Conservation (phyloP, 2,329 filamentous ascomycete species). For the Akanthomyces dipterigenus region DNA sequence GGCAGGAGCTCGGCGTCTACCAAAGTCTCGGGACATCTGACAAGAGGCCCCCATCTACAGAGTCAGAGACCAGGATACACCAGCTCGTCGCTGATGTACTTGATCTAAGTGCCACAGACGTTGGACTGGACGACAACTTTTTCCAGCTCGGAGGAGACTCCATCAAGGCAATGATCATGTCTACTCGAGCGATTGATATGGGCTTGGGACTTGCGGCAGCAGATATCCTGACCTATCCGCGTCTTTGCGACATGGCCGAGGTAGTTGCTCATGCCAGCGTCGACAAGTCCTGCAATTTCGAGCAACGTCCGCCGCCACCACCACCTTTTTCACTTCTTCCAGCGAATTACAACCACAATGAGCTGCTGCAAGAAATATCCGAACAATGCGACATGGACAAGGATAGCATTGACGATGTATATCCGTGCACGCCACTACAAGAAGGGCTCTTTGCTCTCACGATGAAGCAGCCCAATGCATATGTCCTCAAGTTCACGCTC, state of each 20-base stretch:
- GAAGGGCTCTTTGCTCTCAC: conserved; percentile 31
- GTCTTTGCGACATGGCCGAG: background rate
- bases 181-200: background rate
- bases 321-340: background rate
- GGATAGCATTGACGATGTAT: conserved; percentile 28
- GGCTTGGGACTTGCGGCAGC: conserved; percentile 25
- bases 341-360: background rate
- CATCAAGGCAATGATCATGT: conserved; percentile 30
- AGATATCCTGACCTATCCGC: conserved; percentile 28
- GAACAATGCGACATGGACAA: conserved; percentile 17
- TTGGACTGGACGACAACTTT: conserved; percentile 36
- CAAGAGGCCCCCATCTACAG: background rate
- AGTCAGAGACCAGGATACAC: background rate
- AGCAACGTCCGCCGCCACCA: background rate
- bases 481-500: conserved; percentile 26
- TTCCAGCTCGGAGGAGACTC: conserved; percentile 41
- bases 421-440: conserved; percentile 24
- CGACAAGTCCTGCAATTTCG: background rate
- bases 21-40: background rate
- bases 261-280: background rate
- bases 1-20: background rate
- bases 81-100: conserved; percentile 5
- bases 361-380: conserved; percentile 15
- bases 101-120: conserved; percentile 9
- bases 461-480: conserved; percentile 20